Base-by-base conservation (phyloP, 495 filamentous ascomycete species). In the Tuber umbilicatum region DNA sequence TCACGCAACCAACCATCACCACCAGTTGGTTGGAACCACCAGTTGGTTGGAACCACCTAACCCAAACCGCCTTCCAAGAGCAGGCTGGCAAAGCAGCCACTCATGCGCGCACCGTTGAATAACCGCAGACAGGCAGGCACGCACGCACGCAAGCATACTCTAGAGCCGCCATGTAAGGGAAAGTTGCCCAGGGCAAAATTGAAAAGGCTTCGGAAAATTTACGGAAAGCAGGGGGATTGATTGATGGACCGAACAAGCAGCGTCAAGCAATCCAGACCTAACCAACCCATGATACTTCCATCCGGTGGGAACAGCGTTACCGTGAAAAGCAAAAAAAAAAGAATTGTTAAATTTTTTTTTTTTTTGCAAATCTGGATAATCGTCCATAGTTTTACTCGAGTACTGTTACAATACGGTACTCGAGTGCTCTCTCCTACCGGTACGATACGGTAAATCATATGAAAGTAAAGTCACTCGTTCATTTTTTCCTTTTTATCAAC, bases 141-240 rank as follows among this genome's bases (percentile, higher is more conserved):
- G 55, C 27, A 64, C 27, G 3, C 55, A 64, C 12, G 55, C 27
- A 64, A 12, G 55, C 55, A 64, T 64, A 35, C 55, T 17, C 55
- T 17, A 64, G 55, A 19, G 55, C 55, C 55, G 5, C 55, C 55
- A 64, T 64, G 55, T 64, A 64, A 70, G 69, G 69, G 69, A 40
- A 50, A 70, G 27, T 40, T 55, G 43, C 39, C 39, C 5, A 70
- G 69, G 69, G 43, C 43, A 50, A 64, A 50, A n/a, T 21, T 3
- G 5, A 50, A n/a, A 27, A 31, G 9, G 27, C 55, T 35, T 64
- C 55, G 55, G 55, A 19, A 5, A 17, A 35, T 35, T 60, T 60
- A 35, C 55, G 55, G 55, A 64, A 64, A 35, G 55, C 3, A 17
- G 27, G 16, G 55, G 55, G 55, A 35, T n/a, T 64, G n/a, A n/a